Conservation (phyloP, 73 alveolate species). For the Paramecium bursaria region DNA sequence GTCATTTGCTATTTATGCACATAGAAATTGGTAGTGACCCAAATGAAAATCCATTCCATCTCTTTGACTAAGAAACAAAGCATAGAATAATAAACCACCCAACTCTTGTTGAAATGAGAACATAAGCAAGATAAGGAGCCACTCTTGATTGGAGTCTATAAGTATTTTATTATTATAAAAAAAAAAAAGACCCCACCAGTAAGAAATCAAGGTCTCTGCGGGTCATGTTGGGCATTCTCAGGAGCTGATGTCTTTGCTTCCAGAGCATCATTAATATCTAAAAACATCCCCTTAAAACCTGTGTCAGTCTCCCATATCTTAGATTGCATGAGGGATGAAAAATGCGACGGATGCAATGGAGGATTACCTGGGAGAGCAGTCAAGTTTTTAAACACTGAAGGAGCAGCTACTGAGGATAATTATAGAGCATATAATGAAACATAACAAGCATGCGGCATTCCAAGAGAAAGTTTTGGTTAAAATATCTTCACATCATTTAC, state of each 20-base stretch:
- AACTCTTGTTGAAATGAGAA: slow-evolving; percentile 12
- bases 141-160: slow-evolving; percentile 24
- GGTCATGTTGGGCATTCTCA: slow-evolving; percentile 45
- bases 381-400: neutral
- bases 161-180: neutral
- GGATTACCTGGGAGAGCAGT: neutral
- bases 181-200: neutral
- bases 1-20: slow-evolving; percentile 16
- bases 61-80: neutral
- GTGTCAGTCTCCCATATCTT: slow-evolving; percentile 17
- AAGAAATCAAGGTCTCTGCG: neutral
- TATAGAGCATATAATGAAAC: slow-evolving; percentile 53
- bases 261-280: slow-evolving; percentile 1
- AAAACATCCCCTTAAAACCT: neutral
- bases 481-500: neutral
- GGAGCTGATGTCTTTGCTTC: neutral
- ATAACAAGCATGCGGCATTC: neutral
- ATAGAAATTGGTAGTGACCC: neutral
- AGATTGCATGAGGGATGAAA: neutral
- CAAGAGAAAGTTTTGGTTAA: slow-evolving; percentile 19
- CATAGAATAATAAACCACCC: slow-evolving; percentile 46
- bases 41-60: neutral
- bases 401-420: slow-evolving; percentile 5
- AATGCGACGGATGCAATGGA: slow-evolving; percentile 16
- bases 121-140: slow-evolving; percentile 42